phyloP scores from a whole-genome alignment of 2,329 filamentous ascomycete species.

The Ascochyta koolunga region DNA sequence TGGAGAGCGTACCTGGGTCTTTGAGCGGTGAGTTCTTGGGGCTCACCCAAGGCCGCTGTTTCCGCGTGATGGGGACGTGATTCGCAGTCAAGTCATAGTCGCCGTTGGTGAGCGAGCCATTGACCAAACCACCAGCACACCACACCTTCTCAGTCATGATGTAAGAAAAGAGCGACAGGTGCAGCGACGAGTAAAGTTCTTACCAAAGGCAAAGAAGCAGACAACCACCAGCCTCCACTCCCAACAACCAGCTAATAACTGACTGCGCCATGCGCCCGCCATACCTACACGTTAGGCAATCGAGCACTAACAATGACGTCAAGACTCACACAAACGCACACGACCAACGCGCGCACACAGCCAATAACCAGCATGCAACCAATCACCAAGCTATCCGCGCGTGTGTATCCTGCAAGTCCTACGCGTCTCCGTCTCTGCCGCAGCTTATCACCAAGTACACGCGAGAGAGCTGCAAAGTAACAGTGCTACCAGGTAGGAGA shows the following conservation, averaged over 20 bases:
- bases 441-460: too few relatives aligned
- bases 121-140: conserved; percentile 4
- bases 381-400: too few relatives aligned
- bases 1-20: conserved; percentile 4
- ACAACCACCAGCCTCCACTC: too few relatives aligned
- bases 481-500: too few relatives aligned
- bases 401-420: too few relatives aligned
- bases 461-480: too few relatives aligned
- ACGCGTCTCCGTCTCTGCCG: too few relatives aligned
- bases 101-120: too few relatives aligned
- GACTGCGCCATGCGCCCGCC: too few relatives aligned
- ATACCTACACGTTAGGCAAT: not conserved
- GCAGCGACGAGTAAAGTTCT: too few relatives aligned
- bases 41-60: conserved; percentile 13
- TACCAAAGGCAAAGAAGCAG: not conserved
- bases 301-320: conserved; percentile 9
- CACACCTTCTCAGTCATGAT: conserved; percentile 8
- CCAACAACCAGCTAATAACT: too few relatives aligned
- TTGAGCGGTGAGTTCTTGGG: conserved; percentile 16
- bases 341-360: not conserved
- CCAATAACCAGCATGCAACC: not conserved
- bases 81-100: conserved; percentile 3
- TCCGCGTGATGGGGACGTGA: conserved; percentile 13
- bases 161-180: not conserved
- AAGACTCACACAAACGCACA: conserved; percentile 5